Evolutionary conservation across 2,329 filamentous ascomycete genomes (phyloP).

Genomic region (Thyridium curvatum): DNA sequence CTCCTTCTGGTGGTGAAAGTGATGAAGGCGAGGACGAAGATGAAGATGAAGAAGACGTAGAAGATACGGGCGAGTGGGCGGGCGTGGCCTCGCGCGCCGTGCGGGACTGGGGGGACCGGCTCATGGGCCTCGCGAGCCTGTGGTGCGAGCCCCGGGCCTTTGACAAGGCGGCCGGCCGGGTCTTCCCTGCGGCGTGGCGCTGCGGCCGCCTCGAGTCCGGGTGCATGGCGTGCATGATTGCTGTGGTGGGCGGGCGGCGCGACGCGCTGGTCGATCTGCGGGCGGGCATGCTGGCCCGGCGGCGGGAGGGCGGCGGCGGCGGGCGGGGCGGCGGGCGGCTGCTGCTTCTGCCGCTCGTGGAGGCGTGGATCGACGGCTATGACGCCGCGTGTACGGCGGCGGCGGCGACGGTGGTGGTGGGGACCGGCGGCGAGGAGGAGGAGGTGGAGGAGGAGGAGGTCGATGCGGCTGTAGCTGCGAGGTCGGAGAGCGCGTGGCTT

Average conservation of each 20-base stretch:
- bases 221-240: constrained; percentile 49
- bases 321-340: constrained; percentile 14
- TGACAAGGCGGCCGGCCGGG: neutral
- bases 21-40: neutral
- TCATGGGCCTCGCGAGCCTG: constrained; percentile 9
- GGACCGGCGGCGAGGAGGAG: constrained; percentile 1
- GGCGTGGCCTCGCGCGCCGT: neutral
- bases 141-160: constrained; percentile 9
- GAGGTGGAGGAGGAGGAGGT: constrained; percentile 4
- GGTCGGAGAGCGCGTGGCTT: constrained; percentile 4
- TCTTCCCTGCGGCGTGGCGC: neutral
- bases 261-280: constrained; percentile 37
- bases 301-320: neutral
- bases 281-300: constrained; percentile 33
- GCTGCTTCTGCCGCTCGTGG: constrained; percentile 30
- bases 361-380: constrained; percentile 35
- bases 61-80: too few species aligned
- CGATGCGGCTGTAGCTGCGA: too few species aligned
- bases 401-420: constrained; percentile 1
- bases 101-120: constrained; percentile 12
- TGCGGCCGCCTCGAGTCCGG: constrained; percentile 6
- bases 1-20: too few species aligned
- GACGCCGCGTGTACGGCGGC: neutral
- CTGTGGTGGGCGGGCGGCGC: constrained; percentile 36
- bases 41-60: too few species aligned